Evolutionary conservation across 106 monocot species (phyloP).

Genomic region (Vanilla planifolia): DNA sequence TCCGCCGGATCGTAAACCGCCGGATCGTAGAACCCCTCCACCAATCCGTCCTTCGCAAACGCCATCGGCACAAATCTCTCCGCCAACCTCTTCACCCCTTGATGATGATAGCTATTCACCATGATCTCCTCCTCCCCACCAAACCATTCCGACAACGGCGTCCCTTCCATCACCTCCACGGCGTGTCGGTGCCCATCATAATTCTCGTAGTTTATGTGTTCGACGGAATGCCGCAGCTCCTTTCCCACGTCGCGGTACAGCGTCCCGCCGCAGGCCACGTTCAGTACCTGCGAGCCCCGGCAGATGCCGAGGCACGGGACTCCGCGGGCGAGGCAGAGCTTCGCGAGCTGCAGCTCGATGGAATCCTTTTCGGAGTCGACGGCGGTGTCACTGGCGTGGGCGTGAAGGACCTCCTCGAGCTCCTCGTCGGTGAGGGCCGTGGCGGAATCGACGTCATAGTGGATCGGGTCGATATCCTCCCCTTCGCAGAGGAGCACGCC

Average conservation of each 20-base stretch:
- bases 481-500: constrained; percentile 95
- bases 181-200: constrained; percentile 82
- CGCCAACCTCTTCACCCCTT: constrained; percentile 80
- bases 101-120: constrained; percentile 98
- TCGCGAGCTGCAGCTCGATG: constrained; percentile 80
- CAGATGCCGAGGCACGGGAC: constrained; percentile 95
- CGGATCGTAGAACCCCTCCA: constrained; percentile 89
- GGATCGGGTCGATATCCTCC: constrained; percentile 86
- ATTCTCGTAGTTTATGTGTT: constrained; percentile 70
- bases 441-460: constrained; percentile 32
- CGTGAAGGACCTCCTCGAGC: constrained; percentile 52
- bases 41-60: constrained; percentile 51
- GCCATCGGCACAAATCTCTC: constrained; percentile 81
- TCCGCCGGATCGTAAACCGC: constrained; percentile 60
- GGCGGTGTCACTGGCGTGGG: constrained; percentile 71
- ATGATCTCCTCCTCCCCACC: constrained; percentile 31
- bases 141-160: not conserved
- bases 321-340: constrained; percentile 75
- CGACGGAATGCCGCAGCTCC: constrained; percentile 26
- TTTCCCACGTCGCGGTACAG: constrained; percentile 72
- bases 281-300: constrained; percentile 88
- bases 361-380: constrained; percentile 82
- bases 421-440: constrained; percentile 50
- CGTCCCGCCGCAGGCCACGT: constrained; percentile 80
- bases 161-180: constrained; percentile 31